Evolutionary conservation across 1,284 basidiomycete genomes (phyloP), one percentile per base, ranked within the genome.

Genomic region (Cryptococcus neoformans): DNA sequence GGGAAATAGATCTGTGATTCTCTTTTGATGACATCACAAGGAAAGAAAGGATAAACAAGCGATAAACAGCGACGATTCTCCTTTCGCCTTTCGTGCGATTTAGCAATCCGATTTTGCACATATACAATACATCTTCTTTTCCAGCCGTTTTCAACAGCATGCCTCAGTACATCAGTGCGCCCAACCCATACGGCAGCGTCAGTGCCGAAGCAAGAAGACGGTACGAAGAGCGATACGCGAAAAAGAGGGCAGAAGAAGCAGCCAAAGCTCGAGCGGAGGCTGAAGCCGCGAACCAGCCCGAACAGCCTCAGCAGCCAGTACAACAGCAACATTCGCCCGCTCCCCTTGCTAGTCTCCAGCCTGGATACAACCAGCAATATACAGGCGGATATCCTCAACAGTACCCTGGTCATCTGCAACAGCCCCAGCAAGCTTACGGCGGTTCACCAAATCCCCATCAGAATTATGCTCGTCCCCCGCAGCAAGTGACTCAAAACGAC

Each of bases 161-260:
- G 40, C 45, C 45, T 7, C 49, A 36, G 16, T 38, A 51, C 21
- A 72, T 74, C 72, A 50, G 55, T 8, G 59, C 71, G 3, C 74
- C 74, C 4, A 60, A 52, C 42, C 74, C 74, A 2, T 75, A 73
- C 59, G 68, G 72, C 14, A 64, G 63, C 36, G 74, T 70, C 28
- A 70, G 67, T 49, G 72, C 71, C 54, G 74, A 76, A 58, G 74
- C 74, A 4, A 65, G 70, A 47, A 64, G 74, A 38, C 62, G 74
- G 57, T 76, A 76, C 57, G 74, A 76, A 53, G 74, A 76, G 64
- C 57, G 74, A 46, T 76, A 76, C 57, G 67, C 68, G 2, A 68
- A 62, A 58, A 76, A 74, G 55, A 62, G 59, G 49, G 65, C 63
- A 16, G 71, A 73, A 56, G 71, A 72, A 17, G 69, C 67, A 53